phyloP scores from a whole-genome alignment of 2,329 filamentous ascomycete species.

The Talaromyces sp. region DNA sequence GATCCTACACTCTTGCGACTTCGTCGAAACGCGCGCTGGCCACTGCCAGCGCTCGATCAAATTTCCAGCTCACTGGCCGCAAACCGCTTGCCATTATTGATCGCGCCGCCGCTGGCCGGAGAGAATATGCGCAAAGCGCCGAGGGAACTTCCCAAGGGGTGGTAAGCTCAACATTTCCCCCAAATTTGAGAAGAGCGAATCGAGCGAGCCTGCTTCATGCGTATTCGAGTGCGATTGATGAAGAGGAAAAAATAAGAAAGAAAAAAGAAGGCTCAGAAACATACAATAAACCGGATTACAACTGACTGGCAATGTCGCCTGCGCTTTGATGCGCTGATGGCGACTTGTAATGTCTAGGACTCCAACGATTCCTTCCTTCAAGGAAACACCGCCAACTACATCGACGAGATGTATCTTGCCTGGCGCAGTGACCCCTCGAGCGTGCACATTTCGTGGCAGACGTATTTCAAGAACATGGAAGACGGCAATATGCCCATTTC shows the following conservation, averaged over 20 bases:
- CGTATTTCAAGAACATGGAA: conserved; percentile 99
- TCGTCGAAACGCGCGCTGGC: conserved; percentile 23
- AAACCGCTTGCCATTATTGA: conserved; percentile 40
- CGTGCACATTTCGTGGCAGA: conserved; percentile 97
- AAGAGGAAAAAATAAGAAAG: neutral
- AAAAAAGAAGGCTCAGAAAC: neutral
- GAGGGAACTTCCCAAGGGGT: conserved; percentile 58
- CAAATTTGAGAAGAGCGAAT: neutral
- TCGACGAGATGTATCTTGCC: conserved; percentile 98
- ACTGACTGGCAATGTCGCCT: conserved; percentile 20
- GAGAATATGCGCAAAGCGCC: conserved; percentile 55
- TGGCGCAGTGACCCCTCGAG: conserved; percentile 92
- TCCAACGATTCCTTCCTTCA: conserved; percentile 94
- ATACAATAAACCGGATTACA: neutral
- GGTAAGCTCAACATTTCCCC: conserved; percentile 36
- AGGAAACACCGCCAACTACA: conserved; percentile 96
- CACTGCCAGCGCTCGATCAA: conserved; percentile 23
- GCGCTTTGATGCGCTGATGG: conserved; percentile 13
- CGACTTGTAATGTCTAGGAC: conserved; percentile 47
- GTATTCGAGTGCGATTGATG: neutral
- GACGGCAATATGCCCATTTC: conserved; percentile 95
- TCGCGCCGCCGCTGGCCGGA: conserved; percentile 32
- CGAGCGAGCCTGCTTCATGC: neutral
- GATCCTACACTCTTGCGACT: conserved; percentile 29
- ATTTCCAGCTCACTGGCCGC: conserved; percentile 31